A percentile compares a stretch with the other conserved stretches of the same genome.
These are phyloP conservation scores for Tillandsia leiboldiana DNA, from an alignment of 176 grass and related monocot genomes.

Conservation along the genomic window DNA sequence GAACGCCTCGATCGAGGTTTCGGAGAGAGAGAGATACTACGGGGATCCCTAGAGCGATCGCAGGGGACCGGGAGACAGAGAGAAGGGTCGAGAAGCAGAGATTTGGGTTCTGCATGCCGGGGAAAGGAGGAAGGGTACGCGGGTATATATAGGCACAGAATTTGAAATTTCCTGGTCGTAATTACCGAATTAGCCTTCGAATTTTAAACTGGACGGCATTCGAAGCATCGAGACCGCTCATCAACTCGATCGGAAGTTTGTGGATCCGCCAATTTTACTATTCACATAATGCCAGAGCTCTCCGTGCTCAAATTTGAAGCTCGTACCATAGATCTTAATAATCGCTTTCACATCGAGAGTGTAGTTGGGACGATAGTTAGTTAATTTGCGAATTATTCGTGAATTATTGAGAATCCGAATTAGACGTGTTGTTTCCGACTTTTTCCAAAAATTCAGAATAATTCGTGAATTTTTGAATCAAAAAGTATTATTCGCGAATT, in stretches of 20 bases:
- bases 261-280: too few species aligned
- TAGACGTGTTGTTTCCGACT: too few species aligned
- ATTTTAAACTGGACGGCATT: not conserved
- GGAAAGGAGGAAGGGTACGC: not conserved
- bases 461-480: too few species aligned
- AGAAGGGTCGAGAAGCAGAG: not conserved
- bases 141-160: not conserved
- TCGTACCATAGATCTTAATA: too few species aligned
- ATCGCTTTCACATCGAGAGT: too few species aligned
- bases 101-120: not conserved
- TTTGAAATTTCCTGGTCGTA: not conserved
- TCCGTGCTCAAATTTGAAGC: too few species aligned
- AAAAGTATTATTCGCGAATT: too few species aligned
- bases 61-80: not conserved
- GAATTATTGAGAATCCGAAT: too few species aligned
- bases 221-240: not conserved
- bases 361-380: too few species aligned
- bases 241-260: not conserved
- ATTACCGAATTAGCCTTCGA: not conserved
- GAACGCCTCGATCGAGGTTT: not conserved
- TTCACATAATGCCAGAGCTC: too few species aligned
- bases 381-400: too few species aligned
- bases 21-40: not conserved
- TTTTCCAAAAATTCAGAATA: too few species aligned
- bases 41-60: not conserved